Conservation (phyloP, 2,329 filamentous ascomycete genomes). For the Acrocalymma vagum region DNA sequence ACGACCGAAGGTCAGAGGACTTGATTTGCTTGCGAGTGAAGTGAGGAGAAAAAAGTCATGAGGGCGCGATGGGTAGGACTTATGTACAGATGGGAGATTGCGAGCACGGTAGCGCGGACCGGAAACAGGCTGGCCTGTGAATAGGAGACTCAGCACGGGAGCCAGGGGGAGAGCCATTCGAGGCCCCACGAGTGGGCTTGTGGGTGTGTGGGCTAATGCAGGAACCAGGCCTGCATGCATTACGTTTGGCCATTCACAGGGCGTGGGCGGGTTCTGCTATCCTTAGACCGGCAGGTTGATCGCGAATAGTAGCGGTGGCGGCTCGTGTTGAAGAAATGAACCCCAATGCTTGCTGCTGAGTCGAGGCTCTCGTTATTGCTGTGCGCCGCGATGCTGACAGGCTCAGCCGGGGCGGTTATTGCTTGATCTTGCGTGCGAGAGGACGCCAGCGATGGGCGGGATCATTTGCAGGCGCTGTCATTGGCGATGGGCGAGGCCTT, state of each 20-base stretch:
- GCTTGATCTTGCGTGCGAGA: conserved; percentile 20
- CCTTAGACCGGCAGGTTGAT: conserved; percentile 35
- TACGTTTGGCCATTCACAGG: conserved; percentile 32
- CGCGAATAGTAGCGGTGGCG: conserved; percentile 32
- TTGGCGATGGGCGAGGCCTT: no score
- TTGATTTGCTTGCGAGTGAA: conserved; percentile 48
- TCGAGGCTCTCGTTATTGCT: conserved; percentile 29
- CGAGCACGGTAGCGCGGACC: conserved; percentile 43
- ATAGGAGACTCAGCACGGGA: conserved; percentile 36
- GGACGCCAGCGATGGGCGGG: conserved; percentile 15
- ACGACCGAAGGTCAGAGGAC: conserved; percentile 51
- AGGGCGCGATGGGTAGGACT: conserved; percentile 28
- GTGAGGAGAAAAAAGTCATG: conserved; percentile 32
- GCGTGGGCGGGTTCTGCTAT: conserved; percentile 35
- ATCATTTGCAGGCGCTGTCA: conserved; percentile 14
- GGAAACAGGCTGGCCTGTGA: conserved; percentile 42
- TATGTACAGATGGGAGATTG: conserved; percentile 51
- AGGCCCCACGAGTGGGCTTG: conserved; percentile 38
- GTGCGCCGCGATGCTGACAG: conserved; percentile 13
- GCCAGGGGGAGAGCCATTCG: conserved; percentile 33
- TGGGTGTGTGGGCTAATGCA: conserved; percentile 43
- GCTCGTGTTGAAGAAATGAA: conserved; percentile 46
- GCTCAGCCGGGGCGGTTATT: conserved; percentile 32
- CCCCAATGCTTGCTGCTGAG: conserved; percentile 24
- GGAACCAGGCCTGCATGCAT: conserved; percentile 41